These are phyloP conservation scores for Taiwanofungus camphoratus DNA, from an alignment of 1,284 basidiomycete species.

Conservation along the genomic window DNA sequence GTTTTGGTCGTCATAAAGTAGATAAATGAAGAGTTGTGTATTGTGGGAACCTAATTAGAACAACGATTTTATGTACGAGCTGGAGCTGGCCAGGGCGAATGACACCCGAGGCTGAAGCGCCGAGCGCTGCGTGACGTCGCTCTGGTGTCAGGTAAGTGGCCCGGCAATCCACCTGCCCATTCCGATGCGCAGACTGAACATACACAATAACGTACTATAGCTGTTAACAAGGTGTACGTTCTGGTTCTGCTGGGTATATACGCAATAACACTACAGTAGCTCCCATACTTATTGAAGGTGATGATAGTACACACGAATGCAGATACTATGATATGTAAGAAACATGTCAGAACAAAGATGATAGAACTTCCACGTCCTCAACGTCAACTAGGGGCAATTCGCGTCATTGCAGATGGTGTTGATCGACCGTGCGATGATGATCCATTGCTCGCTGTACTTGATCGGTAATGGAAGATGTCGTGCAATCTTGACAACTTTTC, in stretches of 20 bases:
- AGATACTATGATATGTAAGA: conserved; percentile 10
- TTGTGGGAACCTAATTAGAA: too few relatives aligned
- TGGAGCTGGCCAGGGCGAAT: too few relatives aligned
- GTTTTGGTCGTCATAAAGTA: too few relatives aligned
- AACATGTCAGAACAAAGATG: conserved; percentile 9
- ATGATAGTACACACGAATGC: conserved; percentile 24
- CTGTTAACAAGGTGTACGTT: too few relatives aligned
- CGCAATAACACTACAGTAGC: conserved; percentile 16
- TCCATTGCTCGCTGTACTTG: conserved; percentile 59
- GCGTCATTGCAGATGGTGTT: conserved; percentile 20
- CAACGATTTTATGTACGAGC: too few relatives aligned
- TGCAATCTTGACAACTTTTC: conserved; percentile 71
- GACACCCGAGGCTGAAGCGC: too few relatives aligned
- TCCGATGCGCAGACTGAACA: too few relatives aligned
- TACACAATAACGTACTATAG: too few relatives aligned
- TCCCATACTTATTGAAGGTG: conserved; percentile 16
- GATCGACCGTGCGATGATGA: conserved; percentile 48
- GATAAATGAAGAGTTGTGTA: too few relatives aligned
- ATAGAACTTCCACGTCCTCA: conserved; percentile 7
- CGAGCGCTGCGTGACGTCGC: too few relatives aligned
- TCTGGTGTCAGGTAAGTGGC: too few relatives aligned
- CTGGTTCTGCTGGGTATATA: conserved; percentile 9
- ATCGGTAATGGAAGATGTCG: conserved; percentile 76
- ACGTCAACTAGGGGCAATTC: conserved; percentile 16
- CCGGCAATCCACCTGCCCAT: too few relatives aligned